Conservation (phyloP, 768 basidiomycete genomes). For the Tricholoma matsutake region DNA sequence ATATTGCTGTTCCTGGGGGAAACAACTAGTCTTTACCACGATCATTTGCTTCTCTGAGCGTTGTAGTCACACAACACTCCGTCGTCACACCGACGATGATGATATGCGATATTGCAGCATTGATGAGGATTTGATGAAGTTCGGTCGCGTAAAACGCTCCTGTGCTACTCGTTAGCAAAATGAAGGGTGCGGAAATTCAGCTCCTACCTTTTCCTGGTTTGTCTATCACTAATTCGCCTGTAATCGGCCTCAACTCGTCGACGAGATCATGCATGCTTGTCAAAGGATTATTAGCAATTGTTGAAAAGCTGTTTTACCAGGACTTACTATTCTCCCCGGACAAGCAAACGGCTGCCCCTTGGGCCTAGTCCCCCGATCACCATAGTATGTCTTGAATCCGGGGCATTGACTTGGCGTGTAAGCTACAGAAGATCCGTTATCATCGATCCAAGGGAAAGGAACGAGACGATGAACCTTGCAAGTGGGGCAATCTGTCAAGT, state of each 20-base stretch:
- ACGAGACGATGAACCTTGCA: background rate
- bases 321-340: background rate
- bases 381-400: background rate
- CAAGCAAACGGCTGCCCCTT: background rate
- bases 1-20: background rate
- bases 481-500: background rate
- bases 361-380: background rate
- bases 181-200: background rate
- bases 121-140: background rate
- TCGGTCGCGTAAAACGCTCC: background rate
- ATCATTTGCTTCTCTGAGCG: conserved; percentile 1
- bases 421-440: background rate
- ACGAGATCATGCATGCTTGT: background rate
- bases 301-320: background rate
- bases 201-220: conserved; percentile 1
- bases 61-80: background rate
- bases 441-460: background rate
- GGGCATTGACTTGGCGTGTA: background rate
- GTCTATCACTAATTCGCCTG: background rate
- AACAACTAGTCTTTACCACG: background rate
- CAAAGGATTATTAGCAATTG: background rate
- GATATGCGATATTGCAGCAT: background rate
- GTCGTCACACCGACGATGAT: background rate
- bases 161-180: background rate
- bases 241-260: background rate